Evolutionary conservation across 2,329 filamentous ascomycete genomes (phyloP), one percentile per base, ranked within the genome.

Genomic region (Proliferodiscus dingleyae): DNA sequence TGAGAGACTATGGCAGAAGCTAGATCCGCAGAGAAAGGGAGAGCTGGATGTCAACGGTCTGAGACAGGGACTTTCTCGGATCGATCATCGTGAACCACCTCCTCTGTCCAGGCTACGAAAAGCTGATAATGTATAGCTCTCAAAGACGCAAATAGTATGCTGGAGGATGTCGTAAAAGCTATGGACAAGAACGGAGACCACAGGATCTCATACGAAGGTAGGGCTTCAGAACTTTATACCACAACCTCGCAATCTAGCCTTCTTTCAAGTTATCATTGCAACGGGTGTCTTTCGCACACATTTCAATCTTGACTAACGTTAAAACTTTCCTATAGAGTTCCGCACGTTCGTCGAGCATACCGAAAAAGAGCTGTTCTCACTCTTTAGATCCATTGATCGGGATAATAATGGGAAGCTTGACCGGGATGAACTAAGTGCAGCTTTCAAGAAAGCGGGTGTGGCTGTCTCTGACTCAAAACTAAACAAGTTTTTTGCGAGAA

Each of bases 141-240:
- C 62, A 95, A 96, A 72, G 93, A 96, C 74, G 93, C 93, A 63
- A 87, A 95, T 66, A 73, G 79, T 29, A 81, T 97, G 73, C 76
- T 98, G 52, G 78, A 80, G 62, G 83, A 86, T 61, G 86, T 97
- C 47, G 77, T 96, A 64, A 75, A 77, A 54, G 78, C 84, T 50
- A 89, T 96, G 52, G 93, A 98, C 64, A 85, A 82, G 47, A 89
- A 90, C 63, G 80, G 82, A 21, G 89, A 97, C 66, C 89, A 91
- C 53, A 84, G 82, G 61, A 97, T 98, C 58, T 85, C 94, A 67
- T 96, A 88, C 65, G 79, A 89, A 69, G 89, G 89, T 93, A 74
- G 64, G n/a, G 76, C 61, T 8, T 18, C n/a, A 22, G 10, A 29
- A n/a, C 8, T n/a, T 13, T 26, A 23, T n/a, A 10, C 23, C 16